A percentile compares a stretch with the other conserved stretches of the same genome.
Evolutionary conservation across 1,139 yeast species (phyloP).

Genomic region (Suhomyces ambrosiae): DNA sequence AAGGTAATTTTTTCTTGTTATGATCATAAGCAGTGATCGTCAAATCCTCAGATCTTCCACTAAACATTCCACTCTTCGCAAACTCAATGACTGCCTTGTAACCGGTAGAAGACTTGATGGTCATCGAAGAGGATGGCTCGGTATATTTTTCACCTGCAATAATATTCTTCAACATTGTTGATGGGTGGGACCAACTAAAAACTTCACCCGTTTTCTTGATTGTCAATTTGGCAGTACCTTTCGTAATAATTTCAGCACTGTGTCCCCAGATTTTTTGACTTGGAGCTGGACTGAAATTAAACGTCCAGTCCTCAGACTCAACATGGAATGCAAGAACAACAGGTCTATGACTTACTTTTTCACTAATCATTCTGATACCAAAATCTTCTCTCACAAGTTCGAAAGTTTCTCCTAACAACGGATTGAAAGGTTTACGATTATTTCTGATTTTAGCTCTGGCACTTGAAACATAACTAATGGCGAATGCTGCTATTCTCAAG

Average conservation of each 20-base stretch:
- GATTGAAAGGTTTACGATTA: conserved; percentile 88
- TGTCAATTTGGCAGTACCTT: conserved; percentile 63
- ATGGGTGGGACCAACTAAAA: conserved; percentile 81
- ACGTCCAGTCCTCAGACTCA: conserved; percentile 75
- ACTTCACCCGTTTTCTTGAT: conserved; percentile 66
- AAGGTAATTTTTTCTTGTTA: conserved; percentile 37
- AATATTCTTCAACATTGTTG: conserved; percentile 77
- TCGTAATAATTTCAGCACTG: conserved; percentile 77
- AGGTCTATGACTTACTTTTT: conserved; percentile 83
- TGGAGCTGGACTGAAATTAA: conserved; percentile 75
- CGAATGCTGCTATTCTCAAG: conserved; percentile 77
- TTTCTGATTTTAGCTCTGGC: conserved; percentile 75
- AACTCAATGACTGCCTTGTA: conserved; percentile 70
- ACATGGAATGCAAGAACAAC: conserved; percentile 78
- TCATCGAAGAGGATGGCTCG: conserved; percentile 79
- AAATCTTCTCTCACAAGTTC: conserved; percentile 80
- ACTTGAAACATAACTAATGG: conserved; percentile 70
- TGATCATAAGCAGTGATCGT: conserved; percentile 53
- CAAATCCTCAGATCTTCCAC: conserved; percentile 86
- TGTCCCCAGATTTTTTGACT: conserved; percentile 95
- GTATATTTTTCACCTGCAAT: conserved; percentile 94
- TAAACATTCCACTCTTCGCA: conserved; percentile 72
- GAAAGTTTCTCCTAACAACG: conserved; percentile 83
- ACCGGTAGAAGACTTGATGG: conserved; percentile 69
- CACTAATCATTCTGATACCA: conserved; percentile 69